These are phyloP conservation scores for Talaromyces nanjingensis DNA, from an alignment of 495 filamentous ascomycete species.

Conservation along the genomic window DNA sequence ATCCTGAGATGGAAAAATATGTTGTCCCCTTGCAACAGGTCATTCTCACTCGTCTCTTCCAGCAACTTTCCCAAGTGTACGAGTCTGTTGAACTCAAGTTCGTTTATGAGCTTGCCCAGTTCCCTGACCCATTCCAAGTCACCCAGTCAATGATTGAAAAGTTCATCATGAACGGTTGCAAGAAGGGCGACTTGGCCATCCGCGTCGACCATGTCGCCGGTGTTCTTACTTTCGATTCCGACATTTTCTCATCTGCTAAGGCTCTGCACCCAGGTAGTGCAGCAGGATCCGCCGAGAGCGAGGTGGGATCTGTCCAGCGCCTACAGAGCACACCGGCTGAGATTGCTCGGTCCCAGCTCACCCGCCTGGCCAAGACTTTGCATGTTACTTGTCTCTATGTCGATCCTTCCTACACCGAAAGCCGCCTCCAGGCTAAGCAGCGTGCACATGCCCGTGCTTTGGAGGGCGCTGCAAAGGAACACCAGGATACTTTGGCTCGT, in stretches of 20 bases:
- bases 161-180: conserved; percentile 99
- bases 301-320: conserved; percentile 80
- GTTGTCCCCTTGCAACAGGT: conserved; percentile 93
- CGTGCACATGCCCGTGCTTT: conserved; percentile 71
- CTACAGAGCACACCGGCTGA: conserved; percentile 96
- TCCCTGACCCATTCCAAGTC: conserved; percentile 96
- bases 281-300: conserved; percentile 83
- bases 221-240: conserved; percentile 92
- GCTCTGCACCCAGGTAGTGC: conserved; percentile 78
- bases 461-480: conserved; percentile 85
- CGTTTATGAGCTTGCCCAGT: conserved; percentile 87
- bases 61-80: conserved; percentile 98
- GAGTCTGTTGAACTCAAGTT: conserved; percentile 94
- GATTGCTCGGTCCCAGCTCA: conserved; percentile 92
- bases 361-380: conserved; percentile 82
- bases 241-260: conserved; percentile 96
- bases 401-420: conserved; percentile 78
- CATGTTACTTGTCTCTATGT: conserved; percentile 93
- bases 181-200: conserved; percentile 97
- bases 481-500: conserved; percentile 77
- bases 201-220: conserved; percentile 93
- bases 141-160: conserved; percentile 90
- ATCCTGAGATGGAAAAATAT: conserved; percentile 96
- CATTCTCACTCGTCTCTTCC: conserved; percentile 95
- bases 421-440: conserved; percentile 70